phyloP scores from a whole-genome alignment of 495 filamentous ascomycete species.

The Tuber melanosporum region DNA sequence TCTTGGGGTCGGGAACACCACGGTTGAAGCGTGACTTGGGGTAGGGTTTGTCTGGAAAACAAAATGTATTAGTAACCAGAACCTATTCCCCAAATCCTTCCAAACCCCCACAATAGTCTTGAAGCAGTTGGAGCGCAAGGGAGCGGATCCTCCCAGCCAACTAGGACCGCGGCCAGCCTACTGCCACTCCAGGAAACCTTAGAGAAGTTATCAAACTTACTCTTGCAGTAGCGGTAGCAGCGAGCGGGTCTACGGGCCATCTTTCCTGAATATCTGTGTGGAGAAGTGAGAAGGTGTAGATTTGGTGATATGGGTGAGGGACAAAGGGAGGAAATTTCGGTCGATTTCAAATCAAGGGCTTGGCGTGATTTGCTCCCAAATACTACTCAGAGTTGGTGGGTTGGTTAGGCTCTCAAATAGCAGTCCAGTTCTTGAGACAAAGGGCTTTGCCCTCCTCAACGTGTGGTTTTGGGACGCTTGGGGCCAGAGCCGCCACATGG shows the following conservation, averaged over 20 bases:
- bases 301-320: conserved; percentile 14
- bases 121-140: background rate
- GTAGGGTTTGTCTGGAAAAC: conserved; percentile 65
- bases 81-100: background rate
- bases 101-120: background rate
- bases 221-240: conserved; percentile 99
- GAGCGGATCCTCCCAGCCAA: background rate
- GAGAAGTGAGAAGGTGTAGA: conserved; percentile 11
- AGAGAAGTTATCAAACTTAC: conserved; percentile 58
- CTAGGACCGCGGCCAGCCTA: background rate
- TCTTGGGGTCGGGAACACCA: conserved; percentile 99
- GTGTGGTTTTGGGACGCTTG: too few relatives aligned
- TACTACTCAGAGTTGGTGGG: background rate
- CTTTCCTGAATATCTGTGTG: conserved; percentile 60
- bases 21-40: conserved; percentile 99
- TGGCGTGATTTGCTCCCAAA: conserved; percentile 8
- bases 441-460: background rate
- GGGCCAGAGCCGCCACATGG: too few relatives aligned
- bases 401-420: background rate
- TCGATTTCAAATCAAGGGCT: conserved; percentile 34
- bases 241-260: conserved; percentile 98
- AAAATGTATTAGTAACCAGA: conserved; percentile 11
- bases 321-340: conserved; percentile 7
- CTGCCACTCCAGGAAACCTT: conserved; percentile 47
- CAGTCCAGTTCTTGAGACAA: background rate